A percentile compares a stretch with the other conserved stretches of the same genome.
phyloP scores from a whole-genome alignment of 352 stramenopile species.

The Phytophthora multivora region DNA sequence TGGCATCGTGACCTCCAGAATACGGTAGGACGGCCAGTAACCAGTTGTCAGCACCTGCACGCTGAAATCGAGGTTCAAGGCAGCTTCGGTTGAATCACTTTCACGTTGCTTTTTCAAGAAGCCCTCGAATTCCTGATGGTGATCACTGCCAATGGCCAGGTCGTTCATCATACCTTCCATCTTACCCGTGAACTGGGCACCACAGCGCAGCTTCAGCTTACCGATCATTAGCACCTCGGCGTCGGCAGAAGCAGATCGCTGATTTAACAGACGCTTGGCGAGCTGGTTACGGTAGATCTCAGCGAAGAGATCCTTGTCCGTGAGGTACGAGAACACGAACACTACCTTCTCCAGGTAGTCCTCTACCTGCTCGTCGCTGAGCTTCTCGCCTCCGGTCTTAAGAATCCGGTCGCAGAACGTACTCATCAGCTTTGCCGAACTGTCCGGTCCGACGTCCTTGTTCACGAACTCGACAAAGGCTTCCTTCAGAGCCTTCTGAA shows the following conservation, averaged over 20 bases:
- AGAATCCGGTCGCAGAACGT: slow-evolving; percentile 99
- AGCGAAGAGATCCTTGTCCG: slow-evolving; percentile 99
- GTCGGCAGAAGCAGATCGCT: slow-evolving; percentile 97
- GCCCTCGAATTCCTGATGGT: slow-evolving; percentile 96
- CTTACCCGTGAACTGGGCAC: slow-evolving; percentile 98
- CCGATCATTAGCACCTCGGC: slow-evolving; percentile 99
- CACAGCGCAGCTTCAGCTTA: slow-evolving; percentile 99
- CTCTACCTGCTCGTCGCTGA: slow-evolving; percentile 97
- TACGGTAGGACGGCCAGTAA: slow-evolving; percentile 99
- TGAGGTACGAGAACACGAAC: slow-evolving; percentile 99
- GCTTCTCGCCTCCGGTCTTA: slow-evolving; percentile 98
- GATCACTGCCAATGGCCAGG: slow-evolving; percentile 96
- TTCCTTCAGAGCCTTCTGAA: slow-evolving; percentile 99
- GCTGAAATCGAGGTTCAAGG: slow-evolving; percentile 91
- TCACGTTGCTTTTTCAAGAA: slow-evolving; percentile 90
- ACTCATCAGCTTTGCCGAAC: slow-evolving; percentile 99
- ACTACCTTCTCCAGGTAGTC: slow-evolving; percentile 98
- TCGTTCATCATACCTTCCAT: slow-evolving; percentile 99
- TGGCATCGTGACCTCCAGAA: slow-evolving; percentile 95
- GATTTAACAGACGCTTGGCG: slow-evolving; percentile 97
- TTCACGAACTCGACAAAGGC: slow-evolving; percentile 99
- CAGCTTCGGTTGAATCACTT: slow-evolving; percentile 49
- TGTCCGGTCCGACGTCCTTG: slow-evolving; percentile 97
- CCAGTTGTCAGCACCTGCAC: slow-evolving; percentile 98
- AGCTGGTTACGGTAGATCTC: slow-evolving; percentile 99